phyloP scores from a whole-genome alignment of 305 asterid genomes.

The Fraxinus ornus region DNA sequence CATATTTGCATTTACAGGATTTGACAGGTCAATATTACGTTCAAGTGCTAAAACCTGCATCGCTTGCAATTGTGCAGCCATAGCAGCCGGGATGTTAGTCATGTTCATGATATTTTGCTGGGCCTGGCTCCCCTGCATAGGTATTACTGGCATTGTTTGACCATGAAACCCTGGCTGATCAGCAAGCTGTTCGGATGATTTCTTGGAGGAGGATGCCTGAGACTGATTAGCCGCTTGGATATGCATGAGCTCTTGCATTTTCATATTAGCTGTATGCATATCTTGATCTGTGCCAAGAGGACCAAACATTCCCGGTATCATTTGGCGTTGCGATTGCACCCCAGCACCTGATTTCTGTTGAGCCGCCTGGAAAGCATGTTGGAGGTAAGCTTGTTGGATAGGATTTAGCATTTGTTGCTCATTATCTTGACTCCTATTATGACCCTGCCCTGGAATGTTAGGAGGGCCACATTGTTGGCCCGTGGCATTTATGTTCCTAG shows the following conservation, averaged over 20 bases:
- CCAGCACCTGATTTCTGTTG: slow-evolving; percentile 81
- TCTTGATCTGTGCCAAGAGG: slow-evolving; percentile 76
- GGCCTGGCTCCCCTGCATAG: slow-evolving; percentile 54
- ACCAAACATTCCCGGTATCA: slow-evolving; percentile 65
- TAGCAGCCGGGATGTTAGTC: slow-evolving; percentile 55
- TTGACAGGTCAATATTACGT: slow-evolving; percentile 84
- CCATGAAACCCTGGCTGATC: slow-evolving; percentile 53
- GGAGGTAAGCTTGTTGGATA: slow-evolving; percentile 84
- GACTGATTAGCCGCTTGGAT: slow-evolving; percentile 64
- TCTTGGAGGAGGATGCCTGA: slow-evolving; percentile 69
- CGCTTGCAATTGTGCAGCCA: slow-evolving; percentile 95
- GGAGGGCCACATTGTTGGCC: slow-evolving; percentile 79
- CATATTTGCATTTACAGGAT: slow-evolving; percentile 81
- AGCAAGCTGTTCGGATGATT: slow-evolving; percentile 54
- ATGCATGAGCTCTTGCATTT: slow-evolving; percentile 69
- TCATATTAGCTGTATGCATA: slow-evolving; percentile 54
- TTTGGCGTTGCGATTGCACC: slow-evolving; percentile 78
- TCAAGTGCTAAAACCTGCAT: slow-evolving; percentile 90
- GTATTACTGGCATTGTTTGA: slow-evolving; percentile 50
- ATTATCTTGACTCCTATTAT: slow-evolving; percentile 69
- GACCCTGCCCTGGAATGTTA: slow-evolving; percentile 64
- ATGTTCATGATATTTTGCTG: slow-evolving; percentile 66
- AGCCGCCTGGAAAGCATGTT: slow-evolving; percentile 66
- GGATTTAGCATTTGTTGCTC: slow-evolving; percentile 79
- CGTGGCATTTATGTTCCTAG: slow-evolving; percentile 62